Evolutionary conservation across 75 land plant species (phyloP), one percentile per base, ranked within the genome.

Genomic region (Larix kaempferi): DNA sequence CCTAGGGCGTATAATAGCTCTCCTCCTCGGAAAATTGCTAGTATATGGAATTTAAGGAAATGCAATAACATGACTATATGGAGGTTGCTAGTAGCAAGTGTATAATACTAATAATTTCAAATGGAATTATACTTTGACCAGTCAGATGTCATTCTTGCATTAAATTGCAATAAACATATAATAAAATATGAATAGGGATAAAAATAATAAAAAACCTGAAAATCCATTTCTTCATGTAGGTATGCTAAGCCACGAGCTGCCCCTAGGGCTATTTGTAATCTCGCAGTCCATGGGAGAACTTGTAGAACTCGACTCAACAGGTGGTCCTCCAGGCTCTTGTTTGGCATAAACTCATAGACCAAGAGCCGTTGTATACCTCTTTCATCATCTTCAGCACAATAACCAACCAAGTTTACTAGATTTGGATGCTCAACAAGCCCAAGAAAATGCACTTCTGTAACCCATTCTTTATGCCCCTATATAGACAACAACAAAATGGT

Each of bases 401-500:
- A 92, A 54, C 95, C 95, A 39, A 92, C 60, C 29, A 92, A 56
- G 78, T 88, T 92, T 37, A 92, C 95, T 29, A 92, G 88, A 76
- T 92, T 92, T 74, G 82, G 89, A 80, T 92, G 95, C 57, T 91
- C 91, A 73, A 91, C 86, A 33, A 92, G 74, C 21, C 95, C 92
- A 33, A 92, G 89, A 59, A 86, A 81, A 81, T 88, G 84, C 11
- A 92, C 89, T 83, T 92, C 95, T 49, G 89, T 91, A 56, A 92
- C 78, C 95, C 95, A 92, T 78, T 92, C 91, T 79, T 88, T 92
- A 80, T 92, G 95, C 15, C 95, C 95, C 95, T 92, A 82, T 61
- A 57, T 19, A 84, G 52, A 11, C 73, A 10, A 69, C 52, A 69
- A 37, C 14, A 69, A 69, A 39, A 69, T 69, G 73, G 73, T 69